These are phyloP conservation scores for Reutealis trisperma DNA, from an alignment of 345 rosid species.

Conservation along the genomic window DNA sequence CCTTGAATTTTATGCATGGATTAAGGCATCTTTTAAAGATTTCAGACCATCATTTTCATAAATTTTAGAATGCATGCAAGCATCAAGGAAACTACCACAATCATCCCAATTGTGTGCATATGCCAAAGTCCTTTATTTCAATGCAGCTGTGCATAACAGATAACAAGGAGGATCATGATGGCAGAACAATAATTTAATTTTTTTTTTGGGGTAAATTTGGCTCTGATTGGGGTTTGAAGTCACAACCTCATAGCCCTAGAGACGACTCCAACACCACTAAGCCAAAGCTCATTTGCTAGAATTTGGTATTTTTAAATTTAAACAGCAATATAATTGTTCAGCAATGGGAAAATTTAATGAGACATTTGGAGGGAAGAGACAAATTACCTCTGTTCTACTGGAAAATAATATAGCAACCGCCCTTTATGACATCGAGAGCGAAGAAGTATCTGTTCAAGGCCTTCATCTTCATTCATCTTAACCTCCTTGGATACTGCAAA, in stretches of 20 bases:
- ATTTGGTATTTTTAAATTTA: background rate
- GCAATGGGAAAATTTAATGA: conserved; percentile 2
- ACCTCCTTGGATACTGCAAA: conserved; percentile 60
- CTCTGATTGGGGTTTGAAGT: too few relatives aligned
- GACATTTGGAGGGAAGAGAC: background rate
- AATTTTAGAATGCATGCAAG: background rate
- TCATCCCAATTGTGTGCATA: background rate
- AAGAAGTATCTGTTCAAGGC: conserved; percentile 67
- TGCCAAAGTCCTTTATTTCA: background rate
- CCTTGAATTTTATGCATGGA: background rate
- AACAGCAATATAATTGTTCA: background rate
- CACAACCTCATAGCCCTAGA: too few relatives aligned
- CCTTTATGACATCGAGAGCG: conserved; percentile 90
- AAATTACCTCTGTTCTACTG: conserved; percentile 59
- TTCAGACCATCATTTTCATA: background rate
- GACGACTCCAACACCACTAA: too few relatives aligned
- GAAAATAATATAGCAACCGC: conserved; percentile 86
- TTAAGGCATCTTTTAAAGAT: background rate
- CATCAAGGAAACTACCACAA: conserved; percentile 1
- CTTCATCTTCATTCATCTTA: conserved; percentile 41
- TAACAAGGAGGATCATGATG: background rate
- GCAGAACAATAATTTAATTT: background rate
- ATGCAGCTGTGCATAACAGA: conserved; percentile 2
- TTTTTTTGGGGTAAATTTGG: too few relatives aligned
- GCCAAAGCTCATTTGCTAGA: background rate